A percentile compares a stretch with the other conserved stretches of the same genome.
phyloP scores from a whole-genome alignment of 352 stramenopile species.

The Globisporangium nunn region DNA sequence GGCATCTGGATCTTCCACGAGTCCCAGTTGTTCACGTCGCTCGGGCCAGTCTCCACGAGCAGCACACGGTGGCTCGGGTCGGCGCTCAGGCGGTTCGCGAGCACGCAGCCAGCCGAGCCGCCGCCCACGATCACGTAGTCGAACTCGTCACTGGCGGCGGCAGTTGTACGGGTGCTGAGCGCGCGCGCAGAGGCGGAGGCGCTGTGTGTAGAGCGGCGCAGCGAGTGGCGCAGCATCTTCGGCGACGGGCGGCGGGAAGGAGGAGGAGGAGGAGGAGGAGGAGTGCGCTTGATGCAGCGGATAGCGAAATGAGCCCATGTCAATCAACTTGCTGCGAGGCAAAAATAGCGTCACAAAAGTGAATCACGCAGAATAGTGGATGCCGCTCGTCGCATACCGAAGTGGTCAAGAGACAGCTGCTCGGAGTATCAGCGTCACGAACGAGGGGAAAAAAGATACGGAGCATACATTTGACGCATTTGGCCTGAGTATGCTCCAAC shows the following conservation, averaged over 20 bases:
- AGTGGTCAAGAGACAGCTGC: background rate
- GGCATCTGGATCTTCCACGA: constrained; percentile 91
- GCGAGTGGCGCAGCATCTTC: constrained; percentile 19
- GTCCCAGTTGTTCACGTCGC: constrained; percentile 78
- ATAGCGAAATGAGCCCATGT: background rate
- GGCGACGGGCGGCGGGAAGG: background rate
- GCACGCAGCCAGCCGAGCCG: constrained; percentile 86
- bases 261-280: background rate
- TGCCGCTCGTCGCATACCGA: background rate
- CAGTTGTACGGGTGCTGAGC: constrained; percentile 13
- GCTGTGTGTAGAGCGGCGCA: constrained; percentile 5
- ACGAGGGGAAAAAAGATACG: background rate
- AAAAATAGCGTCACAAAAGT: no score
- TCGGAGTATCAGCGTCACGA: no score
- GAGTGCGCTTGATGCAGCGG: no score
- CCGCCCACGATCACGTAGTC: constrained; percentile 93
- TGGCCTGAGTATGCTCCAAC: no score
- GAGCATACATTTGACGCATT: no score
- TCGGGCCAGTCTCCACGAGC: constrained; percentile 86
- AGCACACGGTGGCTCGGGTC: constrained; percentile 81
- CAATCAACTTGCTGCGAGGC: no score
- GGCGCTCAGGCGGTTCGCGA: constrained; percentile 86
- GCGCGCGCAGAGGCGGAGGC: constrained; percentile 7
- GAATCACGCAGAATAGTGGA: background rate
- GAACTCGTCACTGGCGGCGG: constrained; percentile 30